A percentile compares a stretch with the other conserved stretches of the same genome.
These are phyloP conservation scores for Dillenia suffruticosa DNA, from an alignment of 164 flowering plant species.

Conservation along the genomic window DNA sequence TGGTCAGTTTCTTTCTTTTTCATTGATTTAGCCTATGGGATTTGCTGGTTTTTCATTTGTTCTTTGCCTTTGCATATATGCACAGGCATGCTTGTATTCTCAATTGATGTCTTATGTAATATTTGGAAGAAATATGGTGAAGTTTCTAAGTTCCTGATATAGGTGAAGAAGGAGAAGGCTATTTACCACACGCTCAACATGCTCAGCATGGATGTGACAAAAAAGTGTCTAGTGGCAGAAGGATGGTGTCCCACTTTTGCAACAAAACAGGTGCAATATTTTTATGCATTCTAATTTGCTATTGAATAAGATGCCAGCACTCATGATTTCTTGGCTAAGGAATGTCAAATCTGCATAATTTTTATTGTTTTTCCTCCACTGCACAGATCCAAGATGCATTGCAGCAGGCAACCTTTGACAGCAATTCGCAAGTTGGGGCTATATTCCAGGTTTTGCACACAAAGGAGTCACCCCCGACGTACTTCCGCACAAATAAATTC, in stretches of 20 bases:
- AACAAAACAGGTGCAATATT: slow-evolving; percentile 50
- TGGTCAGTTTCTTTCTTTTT: slow-evolving; percentile 40
- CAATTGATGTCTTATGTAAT: no score
- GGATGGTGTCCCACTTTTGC: slow-evolving; percentile 98
- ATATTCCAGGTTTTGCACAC: slow-evolving; percentile 76
- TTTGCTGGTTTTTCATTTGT: no score
- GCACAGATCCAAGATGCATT: slow-evolving; percentile 82
- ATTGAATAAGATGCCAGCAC: not conserved
- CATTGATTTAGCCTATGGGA: not conserved
- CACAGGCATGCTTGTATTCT: no score
- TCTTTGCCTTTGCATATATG: no score
- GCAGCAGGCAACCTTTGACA: slow-evolving; percentile 65
- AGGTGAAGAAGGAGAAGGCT: slow-evolving; percentile 91
- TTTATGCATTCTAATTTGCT: not conserved
- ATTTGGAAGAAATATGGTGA: no score
- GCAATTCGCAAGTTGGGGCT: slow-evolving; percentile 82
- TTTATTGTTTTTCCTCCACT: not conserved
- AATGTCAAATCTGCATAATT: slow-evolving; percentile 2
- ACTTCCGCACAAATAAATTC: slow-evolving; percentile 77
- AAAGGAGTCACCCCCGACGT: slow-evolving; percentile 80
- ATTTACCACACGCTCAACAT: slow-evolving; percentile 85
- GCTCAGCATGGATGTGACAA: slow-evolving; percentile 97
- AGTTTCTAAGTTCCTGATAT: slow-evolving; percentile 6
- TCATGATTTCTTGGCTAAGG: not conserved
- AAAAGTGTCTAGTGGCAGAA: slow-evolving; percentile 95